Evolutionary conservation across 192 early-diverging fungal species (phyloP).

Genomic region (Coemansia sp.): DNA sequence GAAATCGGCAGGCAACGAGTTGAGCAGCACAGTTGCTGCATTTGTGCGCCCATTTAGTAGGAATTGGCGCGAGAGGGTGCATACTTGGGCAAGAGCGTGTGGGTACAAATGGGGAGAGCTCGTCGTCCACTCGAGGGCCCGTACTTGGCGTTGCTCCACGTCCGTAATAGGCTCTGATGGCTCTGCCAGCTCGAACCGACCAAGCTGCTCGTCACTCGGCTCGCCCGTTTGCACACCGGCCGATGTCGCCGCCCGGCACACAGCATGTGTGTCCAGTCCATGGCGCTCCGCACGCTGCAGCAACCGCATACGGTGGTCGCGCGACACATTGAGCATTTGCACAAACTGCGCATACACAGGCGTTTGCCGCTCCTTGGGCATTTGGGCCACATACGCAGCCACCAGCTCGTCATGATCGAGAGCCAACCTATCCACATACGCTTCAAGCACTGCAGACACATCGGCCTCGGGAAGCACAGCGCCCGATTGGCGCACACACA

Average conservation of each 20-base stretch:
- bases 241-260: slow-evolving; percentile 47
- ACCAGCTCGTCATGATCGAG: slow-evolving; percentile 48
- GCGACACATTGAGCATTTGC: slow-evolving; percentile 27
- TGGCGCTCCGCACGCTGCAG: slow-evolving; percentile 43
- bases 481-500: slow-evolving; percentile 63
- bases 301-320: slow-evolving; percentile 41
- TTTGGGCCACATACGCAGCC: slow-evolving; percentile 55
- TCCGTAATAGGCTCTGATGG: slow-evolving; percentile 24
- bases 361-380: slow-evolving; percentile 51
- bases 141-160: slow-evolving; percentile 46
- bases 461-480: slow-evolving; percentile 44
- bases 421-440: slow-evolving; percentile 56
- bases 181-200: slow-evolving; percentile 28
- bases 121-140: slow-evolving; percentile 63
- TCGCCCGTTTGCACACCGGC: slow-evolving; percentile 17
- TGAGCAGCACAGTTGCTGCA: slow-evolving; percentile 46
- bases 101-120: slow-evolving; percentile 46
- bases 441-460: slow-evolving; percentile 56
- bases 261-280: slow-evolving; percentile 44
- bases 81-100: slow-evolving; percentile 50
- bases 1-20: slow-evolving; percentile 53
- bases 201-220: neutral
- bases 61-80: slow-evolving; percentile 56
- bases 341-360: slow-evolving; percentile 58
- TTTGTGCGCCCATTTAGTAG: slow-evolving; percentile 57